Evolutionary conservation across 306 rosid genomes (phyloP).

Genomic region (Casuarina equisetifolia): DNA sequence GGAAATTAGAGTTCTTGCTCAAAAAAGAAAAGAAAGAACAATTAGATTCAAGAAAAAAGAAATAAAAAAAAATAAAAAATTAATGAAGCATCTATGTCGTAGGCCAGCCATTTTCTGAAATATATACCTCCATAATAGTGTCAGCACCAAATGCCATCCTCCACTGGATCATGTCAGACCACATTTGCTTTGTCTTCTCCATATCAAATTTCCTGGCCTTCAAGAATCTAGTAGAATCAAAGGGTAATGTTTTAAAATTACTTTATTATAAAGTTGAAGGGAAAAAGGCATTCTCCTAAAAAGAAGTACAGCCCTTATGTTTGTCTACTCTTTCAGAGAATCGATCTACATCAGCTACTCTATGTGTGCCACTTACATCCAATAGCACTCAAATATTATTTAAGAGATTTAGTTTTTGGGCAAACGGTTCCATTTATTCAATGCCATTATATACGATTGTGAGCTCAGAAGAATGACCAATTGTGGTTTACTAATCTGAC

Average conservation of each 20-base stretch:
- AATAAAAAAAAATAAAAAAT: neutral
- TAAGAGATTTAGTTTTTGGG: neutral
- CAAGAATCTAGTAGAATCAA: conserved; percentile 55
- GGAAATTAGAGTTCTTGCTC: neutral
- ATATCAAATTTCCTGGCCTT: conserved; percentile 86
- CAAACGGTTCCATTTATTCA: neutral
- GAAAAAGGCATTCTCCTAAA: neutral
- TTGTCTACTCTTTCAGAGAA: neutral
- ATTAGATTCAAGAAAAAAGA: neutral
- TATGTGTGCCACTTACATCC: neutral
- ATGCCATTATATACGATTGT: neutral
- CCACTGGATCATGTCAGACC: conserved; percentile 89
- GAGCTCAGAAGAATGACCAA: neutral
- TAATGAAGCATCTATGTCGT: conserved; percentile 4
- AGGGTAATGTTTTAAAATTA: neutral
- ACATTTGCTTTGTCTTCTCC: conserved; percentile 86
- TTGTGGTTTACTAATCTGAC: neutral
- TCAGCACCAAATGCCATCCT: conserved; percentile 84
- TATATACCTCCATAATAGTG: conserved; percentile 60
- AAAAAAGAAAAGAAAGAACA: neutral
- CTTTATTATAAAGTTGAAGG: neutral
- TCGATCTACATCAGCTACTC: neutral
- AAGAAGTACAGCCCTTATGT: neutral
- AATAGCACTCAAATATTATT: neutral
- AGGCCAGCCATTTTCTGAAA: neutral